Conservation (phyloP, 768 basidiomycete genomes). For the Tylopilus balloui region DNA sequence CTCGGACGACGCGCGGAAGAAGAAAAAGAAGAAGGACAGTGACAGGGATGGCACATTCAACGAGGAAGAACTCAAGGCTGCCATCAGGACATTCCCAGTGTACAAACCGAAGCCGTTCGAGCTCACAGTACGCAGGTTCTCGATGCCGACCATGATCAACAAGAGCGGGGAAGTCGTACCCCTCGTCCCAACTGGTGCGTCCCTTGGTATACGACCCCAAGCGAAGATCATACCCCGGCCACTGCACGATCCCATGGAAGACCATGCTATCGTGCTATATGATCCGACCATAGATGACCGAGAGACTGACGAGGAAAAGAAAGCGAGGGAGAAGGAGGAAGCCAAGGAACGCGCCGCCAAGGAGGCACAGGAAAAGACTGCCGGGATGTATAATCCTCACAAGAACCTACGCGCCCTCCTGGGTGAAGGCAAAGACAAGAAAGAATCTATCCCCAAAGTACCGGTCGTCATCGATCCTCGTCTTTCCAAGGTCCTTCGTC, state of each 20-base stretch:
- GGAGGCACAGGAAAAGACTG: conserved; percentile 66
- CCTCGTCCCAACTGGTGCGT: conserved; percentile 56
- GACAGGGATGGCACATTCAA: conserved; percentile 58
- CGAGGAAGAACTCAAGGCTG: conserved; percentile 58
- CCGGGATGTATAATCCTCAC: conserved; percentile 82
- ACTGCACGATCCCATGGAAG: conserved; percentile 95
- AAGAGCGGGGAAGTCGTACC: conserved; percentile 62
- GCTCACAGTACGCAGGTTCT: conserved; percentile 60
- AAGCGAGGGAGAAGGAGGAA: conserved; percentile 69
- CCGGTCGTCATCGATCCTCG: conserved; percentile 95
- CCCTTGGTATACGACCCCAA: conserved; percentile 82
- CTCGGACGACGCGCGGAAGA: conserved; percentile 42
- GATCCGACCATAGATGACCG: conserved; percentile 94
- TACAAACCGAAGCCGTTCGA: conserved; percentile 79
- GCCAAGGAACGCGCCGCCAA: conserved; percentile 57
- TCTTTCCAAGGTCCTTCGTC: conserved; percentile 81
- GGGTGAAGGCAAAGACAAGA: conserved; percentile 67
- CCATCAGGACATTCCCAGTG: conserved; percentile 68
- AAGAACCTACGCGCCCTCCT: conserved; percentile 80
- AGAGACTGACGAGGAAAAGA: conserved; percentile 84
- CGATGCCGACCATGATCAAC: conserved; percentile 75
- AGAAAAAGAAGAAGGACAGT: conserved; percentile 64
- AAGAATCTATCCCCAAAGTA: conserved; percentile 68
- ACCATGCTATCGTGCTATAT: conserved; percentile 95
- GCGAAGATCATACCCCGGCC: conserved; percentile 83